These are phyloP conservation scores for Ambrosia artemisiifolia DNA, from an alignment of 129 eudicot genomes.

Conservation along the genomic window DNA sequence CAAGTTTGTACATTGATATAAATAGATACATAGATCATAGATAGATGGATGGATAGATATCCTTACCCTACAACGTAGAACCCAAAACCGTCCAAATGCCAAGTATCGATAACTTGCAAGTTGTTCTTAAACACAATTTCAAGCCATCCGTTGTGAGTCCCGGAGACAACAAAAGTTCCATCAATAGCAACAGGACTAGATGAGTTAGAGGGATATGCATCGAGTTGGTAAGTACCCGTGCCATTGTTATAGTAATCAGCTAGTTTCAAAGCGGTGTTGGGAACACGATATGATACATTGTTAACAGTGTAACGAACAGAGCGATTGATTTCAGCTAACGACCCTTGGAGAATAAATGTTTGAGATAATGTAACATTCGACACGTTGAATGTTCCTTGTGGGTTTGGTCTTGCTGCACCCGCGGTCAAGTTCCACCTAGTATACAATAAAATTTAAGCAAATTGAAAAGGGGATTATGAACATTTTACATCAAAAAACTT, in stretches of 20 bases:
- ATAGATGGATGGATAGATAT: background rate
- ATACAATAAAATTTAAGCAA: background rate
- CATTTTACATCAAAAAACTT: background rate
- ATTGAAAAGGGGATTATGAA: background rate
- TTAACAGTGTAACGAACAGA: constrained; percentile 42
- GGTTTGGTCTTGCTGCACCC: constrained; percentile 69
- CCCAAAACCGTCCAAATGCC: constrained; percentile 60
- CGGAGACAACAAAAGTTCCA: constrained; percentile 45
- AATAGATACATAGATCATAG: background rate
- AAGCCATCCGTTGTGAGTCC: constrained; percentile 57
- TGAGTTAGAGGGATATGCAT: constrained; percentile 32
- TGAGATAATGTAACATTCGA: constrained; percentile 47
- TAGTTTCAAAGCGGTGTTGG: constrained; percentile 48
- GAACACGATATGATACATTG: constrained; percentile 46
- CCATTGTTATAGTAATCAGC: constrained; percentile 47
- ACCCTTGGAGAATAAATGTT: constrained; percentile 41
- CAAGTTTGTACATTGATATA: background rate
- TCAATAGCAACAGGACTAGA: constrained; percentile 28
- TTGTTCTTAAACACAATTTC: constrained; percentile 47
- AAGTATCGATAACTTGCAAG: constrained; percentile 36
- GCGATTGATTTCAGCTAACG: constrained; percentile 26
- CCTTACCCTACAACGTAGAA: constrained; percentile 57
- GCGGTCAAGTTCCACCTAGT: constrained; percentile 41
- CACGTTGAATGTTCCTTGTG: constrained; percentile 60
- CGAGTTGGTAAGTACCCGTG: constrained; percentile 47